phyloP scores from a whole-genome alignment of 805 yeast species.

The Pichia cephalocereana region DNA sequence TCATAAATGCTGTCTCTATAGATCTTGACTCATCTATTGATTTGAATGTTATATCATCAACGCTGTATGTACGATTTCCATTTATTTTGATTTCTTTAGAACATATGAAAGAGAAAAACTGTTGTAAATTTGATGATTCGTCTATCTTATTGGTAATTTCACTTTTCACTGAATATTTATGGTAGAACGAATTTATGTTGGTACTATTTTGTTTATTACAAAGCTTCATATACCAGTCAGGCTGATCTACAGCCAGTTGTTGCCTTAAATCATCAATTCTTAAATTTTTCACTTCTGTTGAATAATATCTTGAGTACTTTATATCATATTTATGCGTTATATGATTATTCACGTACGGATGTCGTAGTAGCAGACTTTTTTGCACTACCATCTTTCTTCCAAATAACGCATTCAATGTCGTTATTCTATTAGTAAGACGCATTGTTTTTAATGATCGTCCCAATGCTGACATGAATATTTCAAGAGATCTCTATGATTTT shows the following conservation, averaged over 20 bases:
- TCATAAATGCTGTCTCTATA: constrained; percentile 18
- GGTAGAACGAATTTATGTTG: background rate
- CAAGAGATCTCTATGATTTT: too few relatives aligned
- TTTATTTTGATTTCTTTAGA: background rate
- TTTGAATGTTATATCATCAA: constrained; percentile 6
- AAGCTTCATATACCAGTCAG: constrained; percentile 7
- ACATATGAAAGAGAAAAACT: constrained; percentile 4
- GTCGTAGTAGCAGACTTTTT: background rate
- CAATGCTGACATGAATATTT: background rate
- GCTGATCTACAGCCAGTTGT: background rate
- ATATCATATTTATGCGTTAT: background rate
- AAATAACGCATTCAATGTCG: background rate
- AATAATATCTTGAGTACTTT: background rate
- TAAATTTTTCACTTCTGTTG: background rate
- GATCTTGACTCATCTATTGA: constrained; percentile 11
- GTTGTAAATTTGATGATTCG: constrained; percentile 8
- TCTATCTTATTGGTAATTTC: background rate
- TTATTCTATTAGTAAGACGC: background rate
- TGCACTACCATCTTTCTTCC: background rate
- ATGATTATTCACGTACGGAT: background rate
- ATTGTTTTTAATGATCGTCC: background rate
- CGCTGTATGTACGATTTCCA: background rate
- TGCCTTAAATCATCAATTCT: background rate
- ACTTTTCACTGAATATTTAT: background rate
- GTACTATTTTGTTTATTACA: constrained; percentile 3